A percentile compares a stretch with the other conserved stretches of the same genome.
Conservation (phyloP, 179 eudicot species). For the Vitellaria paradoxa region DNA sequence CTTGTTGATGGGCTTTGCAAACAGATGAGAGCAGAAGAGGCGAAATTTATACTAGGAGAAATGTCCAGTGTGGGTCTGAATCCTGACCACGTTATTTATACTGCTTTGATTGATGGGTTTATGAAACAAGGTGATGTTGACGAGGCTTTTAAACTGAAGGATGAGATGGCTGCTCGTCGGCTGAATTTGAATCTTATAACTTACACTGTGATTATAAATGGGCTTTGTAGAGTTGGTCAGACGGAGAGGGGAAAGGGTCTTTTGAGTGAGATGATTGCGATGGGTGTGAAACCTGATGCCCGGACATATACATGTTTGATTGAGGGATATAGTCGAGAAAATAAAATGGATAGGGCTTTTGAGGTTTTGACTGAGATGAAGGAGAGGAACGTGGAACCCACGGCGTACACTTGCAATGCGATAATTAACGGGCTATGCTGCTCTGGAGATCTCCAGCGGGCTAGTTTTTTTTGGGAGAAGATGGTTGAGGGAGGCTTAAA, state of each 20-base stretch:
- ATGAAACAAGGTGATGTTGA: slow-evolving; percentile 62
- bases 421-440: slow-evolving; percentile 50
- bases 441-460: slow-evolving; percentile 46
- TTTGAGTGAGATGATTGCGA: slow-evolving; percentile 53
- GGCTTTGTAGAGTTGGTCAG: slow-evolving; percentile 58
- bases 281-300: slow-evolving; percentile 53
- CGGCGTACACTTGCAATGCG: slow-evolving; percentile 45
- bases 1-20: slow-evolving; percentile 72
- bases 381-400: slow-evolving; percentile 46
- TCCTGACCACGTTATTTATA: slow-evolving; percentile 49
- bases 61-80: slow-evolving; percentile 48
- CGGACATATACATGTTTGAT: slow-evolving; percentile 52
- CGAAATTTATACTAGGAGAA: slow-evolving; percentile 52
- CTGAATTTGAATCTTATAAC: slow-evolving; percentile 48
- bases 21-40: slow-evolving; percentile 53
- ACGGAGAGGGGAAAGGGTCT: slow-evolving; percentile 50
- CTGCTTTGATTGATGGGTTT: slow-evolving; percentile 75
- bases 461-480: slow-evolving; percentile 38
- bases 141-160: slow-evolving; percentile 64
- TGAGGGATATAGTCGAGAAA: slow-evolving; percentile 48
- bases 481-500: slow-evolving; percentile 49
- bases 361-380: slow-evolving; percentile 66
- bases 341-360: slow-evolving; percentile 47
- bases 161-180: slow-evolving; percentile 52
- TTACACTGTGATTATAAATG: slow-evolving; percentile 52